Evolutionary conservation across 2,329 filamentous ascomycete species (phyloP).

Genomic region (Botrytis fabae): DNA sequence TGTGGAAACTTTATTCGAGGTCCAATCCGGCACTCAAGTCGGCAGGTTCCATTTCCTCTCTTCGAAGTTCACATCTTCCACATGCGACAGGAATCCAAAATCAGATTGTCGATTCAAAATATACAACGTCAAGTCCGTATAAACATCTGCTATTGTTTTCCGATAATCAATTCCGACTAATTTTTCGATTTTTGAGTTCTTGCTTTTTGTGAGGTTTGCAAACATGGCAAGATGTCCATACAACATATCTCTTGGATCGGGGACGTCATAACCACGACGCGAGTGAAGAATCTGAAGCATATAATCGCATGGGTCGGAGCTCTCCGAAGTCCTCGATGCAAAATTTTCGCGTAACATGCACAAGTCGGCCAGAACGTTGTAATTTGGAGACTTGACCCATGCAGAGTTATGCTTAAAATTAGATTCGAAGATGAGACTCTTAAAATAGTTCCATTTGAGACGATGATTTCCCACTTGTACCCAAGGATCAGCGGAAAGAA

Average conservation of each 20-base stretch:
- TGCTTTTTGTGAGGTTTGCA: not conserved
- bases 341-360: not conserved
- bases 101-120: not conserved
- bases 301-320: not conserved
- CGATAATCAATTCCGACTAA: not conserved
- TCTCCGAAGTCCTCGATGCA: not conserved
- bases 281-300: not conserved
- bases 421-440: accelerated
- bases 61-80: not conserved
- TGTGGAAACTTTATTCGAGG: accelerated
- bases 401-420: not conserved
- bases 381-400: no score
- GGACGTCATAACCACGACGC: not conserved
- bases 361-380: accelerated
- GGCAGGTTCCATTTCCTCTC: not conserved
- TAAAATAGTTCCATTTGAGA: not conserved
- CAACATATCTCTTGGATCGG: not conserved
- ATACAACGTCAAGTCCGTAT: not conserved
- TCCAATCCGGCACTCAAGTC: constrained; percentile 3
- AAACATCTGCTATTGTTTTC: not conserved
- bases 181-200: not conserved
- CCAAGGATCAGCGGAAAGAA: not conserved
- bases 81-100: not conserved
- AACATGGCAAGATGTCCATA: not conserved
- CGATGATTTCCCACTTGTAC: not conserved